Percentiles rank a stretch among this genome's conserved stretches.
Evolutionary conservation across 2,329 filamentous ascomycete species (phyloP).

Genomic region (Aureobasidium sp.): DNA sequence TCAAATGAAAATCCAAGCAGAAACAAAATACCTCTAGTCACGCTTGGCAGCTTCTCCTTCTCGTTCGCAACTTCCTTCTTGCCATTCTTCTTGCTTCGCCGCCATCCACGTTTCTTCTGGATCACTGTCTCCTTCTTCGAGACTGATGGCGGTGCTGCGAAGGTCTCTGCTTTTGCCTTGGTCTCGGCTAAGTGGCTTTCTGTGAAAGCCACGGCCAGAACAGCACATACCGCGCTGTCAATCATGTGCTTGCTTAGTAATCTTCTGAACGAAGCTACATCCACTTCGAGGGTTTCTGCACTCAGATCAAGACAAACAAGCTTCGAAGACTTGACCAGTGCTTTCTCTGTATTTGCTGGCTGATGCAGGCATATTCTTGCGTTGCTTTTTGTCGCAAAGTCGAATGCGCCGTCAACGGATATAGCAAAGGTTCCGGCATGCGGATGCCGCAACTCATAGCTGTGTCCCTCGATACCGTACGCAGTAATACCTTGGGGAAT

Average conservation of each 20-base stretch:
- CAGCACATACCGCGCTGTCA: constrained; percentile 34
- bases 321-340: constrained; percentile 29
- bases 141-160: constrained; percentile 2
- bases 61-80: constrained; percentile 15
- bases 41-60: constrained; percentile 26
- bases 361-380: constrained; percentile 29
- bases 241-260: constrained; percentile 37
- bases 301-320: constrained; percentile 38
- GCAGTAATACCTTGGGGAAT: constrained; percentile 24
- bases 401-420: constrained; percentile 29
- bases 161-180: constrained; percentile 8
- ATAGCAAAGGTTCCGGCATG: constrained; percentile 35
- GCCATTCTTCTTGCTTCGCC: constrained; percentile 5
- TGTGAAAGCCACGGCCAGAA: constrained; percentile 37
- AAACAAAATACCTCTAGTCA: constrained; percentile 31
- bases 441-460: constrained; percentile 39
- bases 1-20: constrained; percentile 35
- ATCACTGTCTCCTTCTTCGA: background rate
- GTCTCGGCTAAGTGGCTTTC: constrained; percentile 28
- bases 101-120: background rate
- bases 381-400: background rate
- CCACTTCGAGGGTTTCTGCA: constrained; percentile 33
- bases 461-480: constrained; percentile 23
- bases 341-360: constrained; percentile 31
- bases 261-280: constrained; percentile 34